phyloP scores from a whole-genome alignment of 768 basidiomycete species.

The Basidioascus undulatus region DNA sequence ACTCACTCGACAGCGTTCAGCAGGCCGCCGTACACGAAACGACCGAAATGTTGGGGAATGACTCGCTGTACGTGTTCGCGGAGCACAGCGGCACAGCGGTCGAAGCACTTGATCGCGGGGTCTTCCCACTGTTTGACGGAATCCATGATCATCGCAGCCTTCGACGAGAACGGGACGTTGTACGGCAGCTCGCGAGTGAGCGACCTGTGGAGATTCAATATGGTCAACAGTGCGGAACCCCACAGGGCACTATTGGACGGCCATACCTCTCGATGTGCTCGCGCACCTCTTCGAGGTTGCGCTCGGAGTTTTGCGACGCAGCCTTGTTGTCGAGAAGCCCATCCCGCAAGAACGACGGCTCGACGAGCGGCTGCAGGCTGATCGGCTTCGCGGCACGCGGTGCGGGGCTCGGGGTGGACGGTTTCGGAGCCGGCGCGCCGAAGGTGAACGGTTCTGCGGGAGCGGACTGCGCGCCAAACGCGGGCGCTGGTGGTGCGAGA shows the following conservation, averaged over 20 bases:
- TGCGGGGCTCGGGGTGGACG: too few relatives aligned
- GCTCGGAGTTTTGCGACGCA: not conserved
- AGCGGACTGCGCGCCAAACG: too few relatives aligned
- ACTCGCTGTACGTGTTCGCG: too few relatives aligned
- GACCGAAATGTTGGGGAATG: too few relatives aligned
- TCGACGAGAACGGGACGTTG: conserved; percentile 21
- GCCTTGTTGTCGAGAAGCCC: not conserved
- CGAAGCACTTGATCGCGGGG: conserved; percentile 20
- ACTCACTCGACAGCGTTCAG: too few relatives aligned
- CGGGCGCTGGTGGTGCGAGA: too few relatives aligned
- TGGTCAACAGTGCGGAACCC: not conserved
- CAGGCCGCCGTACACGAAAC: too few relatives aligned
- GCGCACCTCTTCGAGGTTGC: conserved; percentile 17
- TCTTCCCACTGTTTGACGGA: conserved; percentile 21
- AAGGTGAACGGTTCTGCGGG: too few relatives aligned
- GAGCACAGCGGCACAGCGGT: too few relatives aligned
- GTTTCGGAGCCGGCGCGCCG: too few relatives aligned
- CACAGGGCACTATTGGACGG: not conserved
- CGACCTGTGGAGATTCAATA: conserved; percentile 12
- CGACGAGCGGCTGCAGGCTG: too few relatives aligned
- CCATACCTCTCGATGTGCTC: conserved; percentile 18
- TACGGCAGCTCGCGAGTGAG: conserved; percentile 20
- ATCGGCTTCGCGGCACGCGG: too few relatives aligned
- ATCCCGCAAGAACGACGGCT: not conserved
- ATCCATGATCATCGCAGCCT: conserved; percentile 18